phyloP scores from a whole-genome alignment of 371 early-diverging fungal genomes.

The Lichtheimia ornata region DNA sequence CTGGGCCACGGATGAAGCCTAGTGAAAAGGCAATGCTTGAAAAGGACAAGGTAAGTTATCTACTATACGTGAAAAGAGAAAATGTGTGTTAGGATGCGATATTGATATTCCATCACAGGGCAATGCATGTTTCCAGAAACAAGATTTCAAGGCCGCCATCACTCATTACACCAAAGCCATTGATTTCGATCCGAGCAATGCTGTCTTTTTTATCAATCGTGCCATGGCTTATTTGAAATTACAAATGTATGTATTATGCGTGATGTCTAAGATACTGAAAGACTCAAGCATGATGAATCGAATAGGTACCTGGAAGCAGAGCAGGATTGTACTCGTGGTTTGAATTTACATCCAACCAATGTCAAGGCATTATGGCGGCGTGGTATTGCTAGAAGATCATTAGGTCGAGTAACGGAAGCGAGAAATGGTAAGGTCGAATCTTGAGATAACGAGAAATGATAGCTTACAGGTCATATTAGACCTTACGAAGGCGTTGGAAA shows the following conservation, averaged over 20 bases:
- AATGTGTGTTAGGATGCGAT: not conserved
- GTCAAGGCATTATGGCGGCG: constrained; percentile 86
- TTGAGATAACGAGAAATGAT: not conserved
- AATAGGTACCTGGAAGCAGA: constrained; percentile 70
- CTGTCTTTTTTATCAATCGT: constrained; percentile 74
- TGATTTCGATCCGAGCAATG: constrained; percentile 61
- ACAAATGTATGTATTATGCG: constrained; percentile 44
- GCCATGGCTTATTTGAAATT: constrained; percentile 86
- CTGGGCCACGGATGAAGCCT: not conserved
- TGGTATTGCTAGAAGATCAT: constrained; percentile 66
- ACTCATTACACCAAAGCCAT: constrained; percentile 71
- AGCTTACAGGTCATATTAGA: constrained; percentile 37
- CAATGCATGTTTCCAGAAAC: constrained; percentile 75
- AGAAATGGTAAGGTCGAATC: constrained; percentile 44
- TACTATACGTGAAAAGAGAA: not conserved
- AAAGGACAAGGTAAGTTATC: constrained; percentile 5
- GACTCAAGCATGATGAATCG: not conserved
- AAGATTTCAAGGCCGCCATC: constrained; percentile 69
- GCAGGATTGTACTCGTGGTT: constrained; percentile 68
- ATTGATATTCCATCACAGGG: constrained; percentile 51
- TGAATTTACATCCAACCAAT: constrained; percentile 68
- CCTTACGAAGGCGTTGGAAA: constrained; percentile 57
- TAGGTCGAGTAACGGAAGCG: constrained; percentile 63
- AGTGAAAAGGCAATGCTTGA: constrained; percentile 3
- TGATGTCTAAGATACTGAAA: not conserved